These are phyloP conservation scores for Backusella tarrabulga DNA, from an alignment of 192 early-diverging fungal genomes.

Conservation along the genomic window DNA sequence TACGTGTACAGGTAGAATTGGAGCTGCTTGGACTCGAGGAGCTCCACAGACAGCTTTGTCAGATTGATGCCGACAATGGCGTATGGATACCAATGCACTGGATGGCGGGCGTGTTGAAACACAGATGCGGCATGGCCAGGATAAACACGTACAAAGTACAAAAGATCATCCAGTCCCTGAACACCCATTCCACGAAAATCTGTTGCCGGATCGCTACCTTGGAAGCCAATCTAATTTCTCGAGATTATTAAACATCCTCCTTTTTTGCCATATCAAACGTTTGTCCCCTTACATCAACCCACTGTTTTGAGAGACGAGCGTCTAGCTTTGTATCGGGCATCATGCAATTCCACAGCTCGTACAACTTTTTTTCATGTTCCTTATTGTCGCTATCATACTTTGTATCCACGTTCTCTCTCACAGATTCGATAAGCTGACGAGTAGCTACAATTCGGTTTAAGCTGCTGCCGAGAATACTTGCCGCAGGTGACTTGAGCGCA, in stretches of 20 bases:
- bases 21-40: conserved; percentile 59
- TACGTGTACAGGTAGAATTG: conserved; percentile 63
- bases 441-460: not conserved
- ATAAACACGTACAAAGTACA: conserved; percentile 63
- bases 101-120: conserved; percentile 59
- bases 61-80: conserved; percentile 83
- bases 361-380: not conserved
- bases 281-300: conserved; percentile 43
- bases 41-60: conserved; percentile 60
- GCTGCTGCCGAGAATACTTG: not conserved
- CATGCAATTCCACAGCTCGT: conserved; percentile 61
- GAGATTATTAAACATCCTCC: too few relatives aligned
- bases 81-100: conserved; percentile 74
- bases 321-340: conserved; percentile 52
- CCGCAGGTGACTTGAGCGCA: not conserved
- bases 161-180: conserved; percentile 69
- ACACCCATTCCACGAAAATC: conserved; percentile 90
- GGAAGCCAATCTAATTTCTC: conserved; percentile 68
- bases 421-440: not conserved
- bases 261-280: not conserved
- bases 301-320: conserved; percentile 56
- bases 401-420: not conserved
- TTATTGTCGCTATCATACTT: conserved; percentile 2
- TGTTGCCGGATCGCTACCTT: conserved; percentile 79
- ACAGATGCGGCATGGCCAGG: conserved; percentile 49